A percentile compares a stretch with the other conserved stretches of the same genome.
Conservation (phyloP, 768 basidiomycete species). For the Sporobolomyces pararoseus region DNA sequence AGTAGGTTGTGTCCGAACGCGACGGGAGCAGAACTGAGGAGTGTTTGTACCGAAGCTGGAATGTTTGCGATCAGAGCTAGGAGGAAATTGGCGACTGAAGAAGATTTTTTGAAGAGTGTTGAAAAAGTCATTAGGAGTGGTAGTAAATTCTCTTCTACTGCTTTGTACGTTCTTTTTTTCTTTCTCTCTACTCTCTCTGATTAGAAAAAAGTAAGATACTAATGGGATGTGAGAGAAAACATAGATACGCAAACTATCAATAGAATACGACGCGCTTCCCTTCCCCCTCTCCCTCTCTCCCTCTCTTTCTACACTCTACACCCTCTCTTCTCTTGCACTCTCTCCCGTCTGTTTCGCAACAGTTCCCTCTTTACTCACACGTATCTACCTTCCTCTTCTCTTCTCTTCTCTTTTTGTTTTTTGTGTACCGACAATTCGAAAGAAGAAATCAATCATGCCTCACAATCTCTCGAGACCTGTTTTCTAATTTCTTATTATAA, state of each 20-base stretch:
- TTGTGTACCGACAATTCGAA: no score
- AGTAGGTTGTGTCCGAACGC: slow-evolving; percentile 96
- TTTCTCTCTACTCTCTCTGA: neutral
- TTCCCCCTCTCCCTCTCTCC: neutral
- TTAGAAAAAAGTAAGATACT: neutral
- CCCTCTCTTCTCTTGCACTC: no score
- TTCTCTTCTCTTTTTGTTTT: no score
- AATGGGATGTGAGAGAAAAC: neutral
- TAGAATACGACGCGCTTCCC: neutral
- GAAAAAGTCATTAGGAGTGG: slow-evolving; percentile 91
- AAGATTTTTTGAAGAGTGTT: slow-evolving; percentile 94
- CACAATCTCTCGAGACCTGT: no score
- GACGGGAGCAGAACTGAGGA: slow-evolving; percentile 94
- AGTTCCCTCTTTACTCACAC: no score
- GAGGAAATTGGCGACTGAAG: slow-evolving; percentile 92
- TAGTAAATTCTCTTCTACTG: slow-evolving; percentile 94
- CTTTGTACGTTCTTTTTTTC: slow-evolving; percentile 1
- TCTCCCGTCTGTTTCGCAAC: no score
- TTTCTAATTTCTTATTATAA: no score
- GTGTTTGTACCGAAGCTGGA: slow-evolving; percentile 98
- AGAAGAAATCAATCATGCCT: no score
- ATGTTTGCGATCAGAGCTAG: slow-evolving; percentile 99
- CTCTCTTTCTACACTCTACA: no score
- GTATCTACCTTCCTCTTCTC: no score
- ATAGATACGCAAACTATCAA: slow-evolving; percentile 16